Evolutionary conservation across 768 basidiomycete genomes (phyloP).

Genomic region (Naganishia kalamii): DNA sequence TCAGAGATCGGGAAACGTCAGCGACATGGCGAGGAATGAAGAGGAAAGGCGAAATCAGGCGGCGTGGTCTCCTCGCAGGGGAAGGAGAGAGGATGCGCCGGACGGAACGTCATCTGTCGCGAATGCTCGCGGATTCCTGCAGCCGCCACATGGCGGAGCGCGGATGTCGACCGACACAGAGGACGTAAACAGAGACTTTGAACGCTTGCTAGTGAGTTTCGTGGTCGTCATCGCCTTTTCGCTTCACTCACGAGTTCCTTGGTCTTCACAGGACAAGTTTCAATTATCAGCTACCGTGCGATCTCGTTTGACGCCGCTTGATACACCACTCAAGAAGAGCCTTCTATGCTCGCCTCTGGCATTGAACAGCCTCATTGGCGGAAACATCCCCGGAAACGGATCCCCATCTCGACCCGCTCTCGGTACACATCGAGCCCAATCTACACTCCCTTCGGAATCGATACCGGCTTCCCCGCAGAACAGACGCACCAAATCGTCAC

Average conservation of each 20-base stretch:
- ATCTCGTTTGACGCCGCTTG: constrained; percentile 54
- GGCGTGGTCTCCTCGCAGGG: not conserved
- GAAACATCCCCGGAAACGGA: constrained; percentile 53
- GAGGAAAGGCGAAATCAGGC: not conserved
- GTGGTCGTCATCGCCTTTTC: not conserved
- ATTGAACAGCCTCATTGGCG: not conserved
- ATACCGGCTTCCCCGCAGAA: not conserved
- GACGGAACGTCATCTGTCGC: not conserved
- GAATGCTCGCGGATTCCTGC: not conserved
- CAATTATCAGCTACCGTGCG: constrained; percentile 40
- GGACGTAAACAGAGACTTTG: constrained; percentile 66
- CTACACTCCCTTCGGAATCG: not conserved
- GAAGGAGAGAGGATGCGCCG: not conserved
- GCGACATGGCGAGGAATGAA: not conserved
- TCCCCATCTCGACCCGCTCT: constrained; percentile 25
- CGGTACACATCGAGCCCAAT: constrained; percentile 3
- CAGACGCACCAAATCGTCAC: not conserved
- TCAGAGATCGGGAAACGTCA: not conserved
- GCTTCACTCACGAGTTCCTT: not conserved
- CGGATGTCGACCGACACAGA: not conserved
- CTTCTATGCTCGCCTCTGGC: constrained; percentile 75
- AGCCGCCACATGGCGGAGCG: not conserved
- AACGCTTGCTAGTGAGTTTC: constrained; percentile 65
- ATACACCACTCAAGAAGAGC: constrained; percentile 76
- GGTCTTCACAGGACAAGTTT: constrained; percentile 34